A percentile compares a stretch with the other conserved stretches of the same genome.
Evolutionary conservation across 1,284 basidiomycete species (phyloP).

Genomic region (Naganishia liquefaciens): DNA sequence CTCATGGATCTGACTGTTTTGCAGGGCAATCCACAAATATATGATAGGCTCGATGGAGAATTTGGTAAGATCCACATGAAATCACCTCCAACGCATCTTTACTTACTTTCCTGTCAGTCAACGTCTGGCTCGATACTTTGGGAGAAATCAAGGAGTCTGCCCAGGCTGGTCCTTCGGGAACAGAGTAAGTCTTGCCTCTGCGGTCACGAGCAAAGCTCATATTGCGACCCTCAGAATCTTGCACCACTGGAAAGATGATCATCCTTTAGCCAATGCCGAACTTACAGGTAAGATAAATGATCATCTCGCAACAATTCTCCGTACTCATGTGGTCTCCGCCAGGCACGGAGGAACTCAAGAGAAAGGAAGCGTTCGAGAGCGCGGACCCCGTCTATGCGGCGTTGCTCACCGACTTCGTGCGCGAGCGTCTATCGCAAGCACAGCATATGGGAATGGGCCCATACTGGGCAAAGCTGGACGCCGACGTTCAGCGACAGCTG

Average conservation of each 20-base stretch:
- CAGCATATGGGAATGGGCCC: conserved; percentile 47
- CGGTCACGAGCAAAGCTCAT: neutral
- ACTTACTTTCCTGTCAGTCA: conserved; percentile 57
- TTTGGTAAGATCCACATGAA: conserved; percentile 43
- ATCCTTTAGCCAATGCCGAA: conserved; percentile 42
- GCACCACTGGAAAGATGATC: conserved; percentile 39
- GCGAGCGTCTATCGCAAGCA: conserved; percentile 45
- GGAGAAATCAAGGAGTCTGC: conserved; percentile 77
- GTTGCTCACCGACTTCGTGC: conserved; percentile 46
- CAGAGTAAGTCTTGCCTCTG: conserved; percentile 40
- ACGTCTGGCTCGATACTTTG: conserved; percentile 86
- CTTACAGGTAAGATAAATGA: conserved; percentile 43
- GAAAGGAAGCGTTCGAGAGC: conserved; percentile 45
- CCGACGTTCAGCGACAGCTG: conserved; percentile 45
- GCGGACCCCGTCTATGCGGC: conserved; percentile 47
- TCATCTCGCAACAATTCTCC: neutral
- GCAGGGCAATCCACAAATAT: conserved; percentile 78
- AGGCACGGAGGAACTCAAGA: conserved; percentile 32
- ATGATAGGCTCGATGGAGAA: conserved; percentile 56
- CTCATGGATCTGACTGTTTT: neutral
- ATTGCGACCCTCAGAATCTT: conserved; percentile 37
- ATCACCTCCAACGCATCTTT: conserved; percentile 51
- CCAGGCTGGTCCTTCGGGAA: conserved; percentile 45
- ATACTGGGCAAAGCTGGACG: conserved; percentile 54
- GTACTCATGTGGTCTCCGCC: neutral